Evolutionary conservation across 495 filamentous ascomycete species (phyloP), one percentile per base, ranked within the genome.

Genomic region (Massariosphaeria phaeospora): DNA sequence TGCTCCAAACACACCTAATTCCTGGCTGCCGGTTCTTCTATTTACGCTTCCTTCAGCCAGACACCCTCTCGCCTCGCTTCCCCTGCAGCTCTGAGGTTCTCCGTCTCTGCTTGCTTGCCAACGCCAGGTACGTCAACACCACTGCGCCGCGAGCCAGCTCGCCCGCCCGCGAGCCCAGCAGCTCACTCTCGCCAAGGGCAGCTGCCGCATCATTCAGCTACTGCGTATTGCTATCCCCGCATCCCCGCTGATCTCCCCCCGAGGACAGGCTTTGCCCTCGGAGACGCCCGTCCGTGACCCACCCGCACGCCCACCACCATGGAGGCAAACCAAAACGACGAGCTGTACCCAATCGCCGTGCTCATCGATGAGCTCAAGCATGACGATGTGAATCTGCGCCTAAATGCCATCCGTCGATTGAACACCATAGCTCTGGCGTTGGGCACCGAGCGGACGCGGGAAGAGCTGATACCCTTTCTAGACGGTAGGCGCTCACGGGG

Each of bases 281-380:
- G 15, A 48, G 29, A 48, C 48, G 23, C 39, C 27, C 42, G 41
- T 35, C 36, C 56, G 33, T 49, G 21, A 34, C 48, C 34, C 13
- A 20, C 33, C 35, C 25, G 26, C 6, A 15, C 27, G 26, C 21
- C 20, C 18, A 17, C 21, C 55, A 59, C 21, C 54, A 89, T 89
- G 85, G 84, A 88, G 66, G 78, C 76, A 60, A 79, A 77, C 61
- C 81, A 85, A 74, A 94, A 83, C 69, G 91, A 97, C 72, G 94
- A 96, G 81, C 89, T 98, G 59, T 97, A 96, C 72, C 93, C 93
- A 66, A 98, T 98, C 77, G 93, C 93, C 57, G 94, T 98, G 50
- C 83, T 98, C 69, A 98, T 98, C 73, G 93, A 98, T 73, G 93
- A 98, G 82, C 77, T 98, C 65, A 98, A 98, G 91, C 93, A 98